These are phyloP conservation scores for Inga oerstediana DNA, from an alignment of 306 rosid genomes.

Conservation along the genomic window DNA sequence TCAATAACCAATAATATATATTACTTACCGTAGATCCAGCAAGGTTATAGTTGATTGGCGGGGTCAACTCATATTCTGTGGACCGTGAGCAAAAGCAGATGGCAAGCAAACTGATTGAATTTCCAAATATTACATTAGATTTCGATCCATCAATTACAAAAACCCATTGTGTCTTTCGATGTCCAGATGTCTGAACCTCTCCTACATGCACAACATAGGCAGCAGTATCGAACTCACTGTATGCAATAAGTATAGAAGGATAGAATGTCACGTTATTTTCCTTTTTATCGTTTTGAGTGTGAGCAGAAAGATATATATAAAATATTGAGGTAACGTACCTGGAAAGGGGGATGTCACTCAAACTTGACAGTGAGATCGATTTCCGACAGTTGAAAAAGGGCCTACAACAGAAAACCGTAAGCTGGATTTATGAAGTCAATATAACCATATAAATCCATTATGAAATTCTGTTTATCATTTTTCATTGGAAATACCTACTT, in stretches of 20 bases:
- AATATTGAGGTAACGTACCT: constrained; percentile 46
- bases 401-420: constrained; percentile 45
- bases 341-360: constrained; percentile 71
- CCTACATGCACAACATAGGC: constrained; percentile 83
- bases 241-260: constrained; percentile 10
- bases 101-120: constrained; percentile 65
- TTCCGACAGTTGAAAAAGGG: constrained; percentile 63
- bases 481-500: constrained; percentile 46
- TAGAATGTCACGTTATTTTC: constrained; percentile 29
- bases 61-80: constrained; percentile 53
- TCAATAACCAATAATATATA: constrained; percentile 4
- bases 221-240: constrained; percentile 82
- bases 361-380: constrained; percentile 58
- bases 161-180: constrained; percentile 83
- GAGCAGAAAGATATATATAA: neutral
- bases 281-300: constrained; percentile 8
- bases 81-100: constrained; percentile 73
- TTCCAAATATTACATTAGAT: constrained; percentile 47
- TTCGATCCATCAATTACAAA: constrained; percentile 82
- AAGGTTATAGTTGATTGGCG: constrained; percentile 68
- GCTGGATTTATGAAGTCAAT: constrained; percentile 29
- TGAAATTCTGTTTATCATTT: neutral
- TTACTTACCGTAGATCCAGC: constrained; percentile 70
- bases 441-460: constrained; percentile 8
- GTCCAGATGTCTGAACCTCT: constrained; percentile 53